Evolutionary conservation across 768 basidiomycete species (phyloP), one percentile per base, ranked within the genome.

Genomic region (Leccinum uliginosum): DNA sequence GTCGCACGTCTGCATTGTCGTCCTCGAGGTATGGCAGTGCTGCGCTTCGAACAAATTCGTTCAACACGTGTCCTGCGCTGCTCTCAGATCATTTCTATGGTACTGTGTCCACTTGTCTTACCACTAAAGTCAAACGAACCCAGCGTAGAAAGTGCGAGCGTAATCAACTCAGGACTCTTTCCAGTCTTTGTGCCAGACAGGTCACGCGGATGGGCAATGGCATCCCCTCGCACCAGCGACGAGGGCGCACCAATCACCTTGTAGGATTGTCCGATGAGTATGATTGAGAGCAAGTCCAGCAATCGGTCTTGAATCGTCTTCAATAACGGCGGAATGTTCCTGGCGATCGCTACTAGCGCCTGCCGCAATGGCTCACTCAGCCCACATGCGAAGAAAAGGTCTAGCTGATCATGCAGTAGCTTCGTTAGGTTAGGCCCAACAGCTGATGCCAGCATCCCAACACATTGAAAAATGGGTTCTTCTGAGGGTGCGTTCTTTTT

Each of bases 341-440:
- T 81, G 0, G 91, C 88, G 54, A 98, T 93, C 24, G 86, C 88
- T 12, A 84, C 82, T 9, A 99, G 78, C 0, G 96, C 93, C 64
- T 89, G 83, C 29, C 86, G 83, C 38, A 99, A 78, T 12, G 94
- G 86, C 60, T 95, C 93, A 66, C 91, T 95, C 59, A 99, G 73
- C 3, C 94, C 96, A 67, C 89, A 96, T 0, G 86, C 89, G 67
- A 98, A 90, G 91, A 99, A 98, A 43, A 97, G 77, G 70, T 98
- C 95, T 30, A 99, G 83, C 62, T 98, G 90, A 67, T 98, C 97
- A 71, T 98, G 97, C 56, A 99, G 79, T 47, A 96, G 80, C 67
- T 96, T 94, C 0, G 97, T 98, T 48, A 99, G 76, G 71, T 94
- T 96, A 3, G 94, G 94, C 1, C 97, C 97, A 30, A 99, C 94